Conservation (phyloP, 2,329 filamentous ascomycete genomes). For the Cladophialophora exuberans region DNA sequence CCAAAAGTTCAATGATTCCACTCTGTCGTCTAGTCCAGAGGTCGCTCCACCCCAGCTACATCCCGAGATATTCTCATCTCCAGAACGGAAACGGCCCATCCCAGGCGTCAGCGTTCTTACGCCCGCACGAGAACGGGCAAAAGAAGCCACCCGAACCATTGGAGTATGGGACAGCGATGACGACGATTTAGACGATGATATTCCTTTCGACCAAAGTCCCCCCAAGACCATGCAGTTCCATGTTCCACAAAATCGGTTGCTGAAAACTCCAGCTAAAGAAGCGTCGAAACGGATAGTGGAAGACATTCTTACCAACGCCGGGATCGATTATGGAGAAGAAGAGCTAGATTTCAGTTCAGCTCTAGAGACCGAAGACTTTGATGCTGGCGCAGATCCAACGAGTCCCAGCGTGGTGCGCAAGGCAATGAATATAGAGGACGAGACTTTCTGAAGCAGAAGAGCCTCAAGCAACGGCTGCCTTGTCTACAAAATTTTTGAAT, state of each 20-base stretch:
- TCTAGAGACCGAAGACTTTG: slow-evolving; percentile 34
- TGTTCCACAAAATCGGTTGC: slow-evolving; percentile 52
- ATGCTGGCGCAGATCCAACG: slow-evolving; percentile 37
- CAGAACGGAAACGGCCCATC: slow-evolving; percentile 57
- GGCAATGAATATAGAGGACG: slow-evolving; percentile 47
- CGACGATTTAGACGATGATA: slow-evolving; percentile 59
- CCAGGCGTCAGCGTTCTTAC: slow-evolving; percentile 82
- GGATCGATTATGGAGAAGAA: slow-evolving; percentile 39
- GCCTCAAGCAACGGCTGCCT: too few relatives aligned
- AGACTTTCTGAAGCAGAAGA: slow-evolving; percentile 44
- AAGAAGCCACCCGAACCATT: slow-evolving; percentile 44
- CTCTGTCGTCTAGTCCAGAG: slow-evolving; percentile 71
- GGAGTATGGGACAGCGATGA: slow-evolving; percentile 74
- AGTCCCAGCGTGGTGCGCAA: slow-evolving; percentile 52
- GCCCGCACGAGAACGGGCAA: slow-evolving; percentile 47
- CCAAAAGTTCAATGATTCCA: slow-evolving; percentile 32
- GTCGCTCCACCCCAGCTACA: slow-evolving; percentile 76
- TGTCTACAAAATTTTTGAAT: too few relatives aligned
- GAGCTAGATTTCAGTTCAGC: slow-evolving; percentile 36
- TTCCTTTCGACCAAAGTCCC: slow-evolving; percentile 73
- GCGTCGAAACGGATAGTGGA: slow-evolving; percentile 54
- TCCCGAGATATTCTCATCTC: slow-evolving; percentile 82
- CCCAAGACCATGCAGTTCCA: slow-evolving; percentile 71
- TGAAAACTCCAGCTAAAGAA: slow-evolving; percentile 55
- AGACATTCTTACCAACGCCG: slow-evolving; percentile 51